Conservation (phyloP, 257 asterid genomes). For the Jacaranda mimosifolia region DNA sequence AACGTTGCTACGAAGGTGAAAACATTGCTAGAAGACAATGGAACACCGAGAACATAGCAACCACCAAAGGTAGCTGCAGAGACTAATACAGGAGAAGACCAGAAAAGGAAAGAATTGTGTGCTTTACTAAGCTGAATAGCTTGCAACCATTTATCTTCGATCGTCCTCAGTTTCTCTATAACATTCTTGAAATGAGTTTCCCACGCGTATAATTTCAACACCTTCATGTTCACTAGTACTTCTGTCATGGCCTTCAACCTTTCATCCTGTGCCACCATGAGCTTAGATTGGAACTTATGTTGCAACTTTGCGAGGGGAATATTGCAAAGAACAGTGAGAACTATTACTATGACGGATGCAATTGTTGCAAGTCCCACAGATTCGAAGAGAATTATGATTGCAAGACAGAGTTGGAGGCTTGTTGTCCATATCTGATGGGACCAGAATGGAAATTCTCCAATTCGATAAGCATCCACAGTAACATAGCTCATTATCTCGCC, state of each 20-base stretch:
- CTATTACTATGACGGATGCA: conserved; percentile 74
- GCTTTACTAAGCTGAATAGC: conserved; percentile 82
- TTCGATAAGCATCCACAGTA: conserved; percentile 86
- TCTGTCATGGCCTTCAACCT: conserved; percentile 79
- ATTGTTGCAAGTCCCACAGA: conserved; percentile 86
- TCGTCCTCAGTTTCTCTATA: conserved; percentile 58
- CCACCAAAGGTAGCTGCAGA: conserved; percentile 95
- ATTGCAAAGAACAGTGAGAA: conserved; percentile 78
- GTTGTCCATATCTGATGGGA: conserved; percentile 94
- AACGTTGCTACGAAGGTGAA: conserved; percentile 93
- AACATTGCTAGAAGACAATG: conserved; percentile 79
- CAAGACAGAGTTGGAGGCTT: conserved; percentile 74
- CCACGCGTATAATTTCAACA: conserved; percentile 86
- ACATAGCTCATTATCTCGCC: conserved; percentile 93
- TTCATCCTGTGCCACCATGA: conserved; percentile 88
- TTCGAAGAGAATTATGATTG: conserved; percentile 70
- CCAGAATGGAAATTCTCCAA: conserved; percentile 94
- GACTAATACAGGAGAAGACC: conserved; percentile 89
- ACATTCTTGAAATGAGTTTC: conserved; percentile 76
- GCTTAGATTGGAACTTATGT: conserved; percentile 80
- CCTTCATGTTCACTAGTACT: conserved; percentile 92
- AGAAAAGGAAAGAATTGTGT: conserved; percentile 80
- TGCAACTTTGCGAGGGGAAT: conserved; percentile 90
- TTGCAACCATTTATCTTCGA: conserved; percentile 81
- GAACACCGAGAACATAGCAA: conserved; percentile 78